Conservation (phyloP, 129 eudicot species). For the Ambrosia trifida region DNA sequence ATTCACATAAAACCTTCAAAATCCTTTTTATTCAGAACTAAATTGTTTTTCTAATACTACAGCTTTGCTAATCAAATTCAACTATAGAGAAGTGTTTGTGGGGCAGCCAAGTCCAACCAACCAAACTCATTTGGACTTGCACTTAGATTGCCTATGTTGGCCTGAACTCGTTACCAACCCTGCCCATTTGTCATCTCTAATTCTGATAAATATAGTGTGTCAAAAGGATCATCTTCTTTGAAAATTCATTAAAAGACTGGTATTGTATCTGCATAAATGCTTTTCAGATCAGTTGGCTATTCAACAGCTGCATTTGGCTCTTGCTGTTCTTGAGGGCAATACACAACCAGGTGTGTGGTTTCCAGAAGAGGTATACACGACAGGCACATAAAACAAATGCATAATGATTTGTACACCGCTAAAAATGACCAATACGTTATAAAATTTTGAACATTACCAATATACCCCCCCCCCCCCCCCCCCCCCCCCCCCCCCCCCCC, state of each 20-base stretch:
- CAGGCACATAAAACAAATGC: constrained; percentile 16
- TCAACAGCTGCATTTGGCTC: constrained; percentile 90
- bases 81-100: no score
- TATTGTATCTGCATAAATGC: constrained; percentile 5
- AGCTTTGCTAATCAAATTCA: background rate
- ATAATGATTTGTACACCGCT: background rate
- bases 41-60: background rate
- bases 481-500: background rate
- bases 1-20: background rate
- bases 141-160: no score
- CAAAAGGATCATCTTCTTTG: background rate
- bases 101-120: background rate
- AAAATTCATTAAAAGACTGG: background rate
- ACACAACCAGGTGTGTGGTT: constrained; percentile 98
- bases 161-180: no score
- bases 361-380: constrained; percentile 82
- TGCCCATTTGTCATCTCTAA: background rate
- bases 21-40: no score
- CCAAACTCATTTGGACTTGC: no score
- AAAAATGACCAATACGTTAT: background rate
- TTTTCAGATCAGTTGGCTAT: constrained; percentile 80
- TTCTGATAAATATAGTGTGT: background rate
- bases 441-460: background rate
- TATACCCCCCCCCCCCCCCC: background rate
- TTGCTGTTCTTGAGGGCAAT: constrained; percentile 87